phyloP scores from a whole-genome alignment of 345 rosid genomes.

The Balakata baccata region DNA sequence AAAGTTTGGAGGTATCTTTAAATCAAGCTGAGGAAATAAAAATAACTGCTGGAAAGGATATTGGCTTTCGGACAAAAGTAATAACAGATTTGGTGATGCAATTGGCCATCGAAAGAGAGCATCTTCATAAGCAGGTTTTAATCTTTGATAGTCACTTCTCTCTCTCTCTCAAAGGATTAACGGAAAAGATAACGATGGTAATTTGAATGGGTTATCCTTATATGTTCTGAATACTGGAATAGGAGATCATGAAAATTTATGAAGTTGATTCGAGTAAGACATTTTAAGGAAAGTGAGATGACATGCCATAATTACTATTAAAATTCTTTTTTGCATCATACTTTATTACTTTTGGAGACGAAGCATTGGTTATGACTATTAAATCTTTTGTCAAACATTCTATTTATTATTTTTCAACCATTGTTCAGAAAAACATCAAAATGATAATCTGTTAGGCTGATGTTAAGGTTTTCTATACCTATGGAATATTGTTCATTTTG shows the following conservation, averaged over 20 bases:
- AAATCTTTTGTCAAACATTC: background rate
- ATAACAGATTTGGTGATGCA: conserved; percentile 75
- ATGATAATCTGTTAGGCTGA: background rate
- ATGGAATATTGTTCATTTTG: background rate
- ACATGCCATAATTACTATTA: background rate
- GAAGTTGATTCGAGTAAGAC: background rate
- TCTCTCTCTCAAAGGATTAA: background rate
- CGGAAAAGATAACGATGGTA: background rate
- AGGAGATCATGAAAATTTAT: too few species aligned
- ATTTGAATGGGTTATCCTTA: background rate
- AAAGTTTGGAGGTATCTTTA: conserved; percentile 58
- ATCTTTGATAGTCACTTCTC: background rate
- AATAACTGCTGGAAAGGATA: conserved; percentile 61
- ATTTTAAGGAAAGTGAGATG: background rate
- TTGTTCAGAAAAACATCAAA: background rate
- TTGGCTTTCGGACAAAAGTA: conserved; percentile 56
- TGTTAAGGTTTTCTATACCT: too few species aligned
- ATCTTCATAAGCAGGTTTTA: conserved; percentile 76
- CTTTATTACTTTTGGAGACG: background rate
- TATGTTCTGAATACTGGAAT: too few species aligned
- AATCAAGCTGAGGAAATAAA: conserved; percentile 70
- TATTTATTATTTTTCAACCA: background rate
- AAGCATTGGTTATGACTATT: background rate
- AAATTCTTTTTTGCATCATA: background rate
- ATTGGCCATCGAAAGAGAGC: conserved; percentile 77